Percentiles rank a stretch among this genome's conserved stretches.
Evolutionary conservation across 2,329 filamentous ascomycete genomes (phyloP).

Genomic region (Exophiala spinifera): DNA sequence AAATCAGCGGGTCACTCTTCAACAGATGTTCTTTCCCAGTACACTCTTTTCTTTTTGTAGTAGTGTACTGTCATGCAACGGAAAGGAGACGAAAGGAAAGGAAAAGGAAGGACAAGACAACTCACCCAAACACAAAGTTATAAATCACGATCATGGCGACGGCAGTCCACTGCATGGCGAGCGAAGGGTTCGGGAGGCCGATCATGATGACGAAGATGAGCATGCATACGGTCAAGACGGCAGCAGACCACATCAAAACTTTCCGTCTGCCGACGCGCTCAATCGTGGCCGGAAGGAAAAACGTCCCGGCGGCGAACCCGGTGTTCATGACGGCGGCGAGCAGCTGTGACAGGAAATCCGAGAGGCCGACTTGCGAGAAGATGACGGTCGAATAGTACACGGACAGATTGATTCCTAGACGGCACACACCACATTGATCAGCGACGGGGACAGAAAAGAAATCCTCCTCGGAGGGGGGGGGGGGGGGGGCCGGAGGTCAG

Average conservation of each 20-base stretch:
- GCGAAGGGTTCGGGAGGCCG: constrained; percentile 19
- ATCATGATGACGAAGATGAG: constrained; percentile 23
- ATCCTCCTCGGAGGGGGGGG: too few species aligned
- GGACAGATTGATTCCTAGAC: constrained; percentile 34
- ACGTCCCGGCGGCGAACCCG: constrained; percentile 17
- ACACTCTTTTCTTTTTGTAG: too few species aligned
- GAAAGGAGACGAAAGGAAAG: constrained; percentile 15
- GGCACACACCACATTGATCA: background rate
- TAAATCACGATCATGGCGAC: constrained; percentile 17
- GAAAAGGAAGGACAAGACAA: background rate
- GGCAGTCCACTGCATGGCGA: constrained; percentile 17
- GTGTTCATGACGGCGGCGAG: constrained; percentile 24
- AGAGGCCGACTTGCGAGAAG: constrained; percentile 19
- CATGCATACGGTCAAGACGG: constrained; percentile 14
- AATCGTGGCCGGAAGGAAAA: constrained; percentile 15
- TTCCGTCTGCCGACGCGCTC: constrained; percentile 17
- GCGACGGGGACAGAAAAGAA: too few species aligned
- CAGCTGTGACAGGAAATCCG: constrained; percentile 13
- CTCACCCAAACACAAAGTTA: constrained; percentile 18
- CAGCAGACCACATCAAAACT: constrained; percentile 21
- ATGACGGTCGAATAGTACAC: constrained; percentile 25
- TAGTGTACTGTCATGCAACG: too few species aligned
- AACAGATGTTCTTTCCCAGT: too few species aligned
- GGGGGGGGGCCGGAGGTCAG: too few species aligned
- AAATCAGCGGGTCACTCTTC: too few species aligned